Conservation (phyloP, 306 rosid genomes). For the Sesbania bispinosa region DNA sequence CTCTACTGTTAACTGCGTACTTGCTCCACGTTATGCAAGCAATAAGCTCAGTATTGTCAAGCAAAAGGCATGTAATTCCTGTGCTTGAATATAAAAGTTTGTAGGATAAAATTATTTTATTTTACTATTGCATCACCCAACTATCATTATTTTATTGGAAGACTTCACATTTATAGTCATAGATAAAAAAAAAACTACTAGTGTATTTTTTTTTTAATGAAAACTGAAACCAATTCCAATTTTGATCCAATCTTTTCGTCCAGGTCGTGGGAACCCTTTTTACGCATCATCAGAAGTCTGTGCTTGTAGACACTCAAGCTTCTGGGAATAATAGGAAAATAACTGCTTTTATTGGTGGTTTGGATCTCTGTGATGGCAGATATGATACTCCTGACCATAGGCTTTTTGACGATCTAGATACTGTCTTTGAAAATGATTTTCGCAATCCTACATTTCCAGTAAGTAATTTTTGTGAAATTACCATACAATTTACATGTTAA, state of each 20-base stretch:
- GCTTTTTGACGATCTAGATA: conserved; percentile 50
- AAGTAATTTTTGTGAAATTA: too few species aligned
- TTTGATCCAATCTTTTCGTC: conserved; percentile 28
- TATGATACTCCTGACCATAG: conserved; percentile 79
- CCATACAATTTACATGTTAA: too few species aligned
- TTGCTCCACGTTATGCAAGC: conserved; percentile 83
- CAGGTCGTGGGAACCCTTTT: conserved; percentile 84
- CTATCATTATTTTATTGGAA: too few species aligned
- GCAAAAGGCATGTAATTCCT: conserved; percentile 55
- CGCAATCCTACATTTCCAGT: conserved; percentile 70
- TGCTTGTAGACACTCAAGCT: conserved; percentile 57
- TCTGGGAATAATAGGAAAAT: conserved; percentile 56
- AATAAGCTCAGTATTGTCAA: conserved; percentile 78
- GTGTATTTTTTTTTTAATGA: background rate
- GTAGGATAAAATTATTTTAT: background rate
- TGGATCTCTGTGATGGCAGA: conserved; percentile 77
- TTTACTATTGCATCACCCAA: too few species aligned
- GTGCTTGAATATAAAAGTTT: background rate
- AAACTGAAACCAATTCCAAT: background rate
- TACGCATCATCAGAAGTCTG: conserved; percentile 80
- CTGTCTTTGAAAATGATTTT: conserved; percentile 48
- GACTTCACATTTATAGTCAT: background rate
- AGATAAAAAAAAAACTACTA: too few species aligned
- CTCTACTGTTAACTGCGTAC: conserved; percentile 69
- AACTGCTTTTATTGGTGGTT: conserved; percentile 70